A percentile compares a stretch with the other conserved stretches of the same genome.
These are phyloP conservation scores for Podospora conica DNA, from an alignment of 495 filamentous ascomycete genomes.

Conservation along the genomic window DNA sequence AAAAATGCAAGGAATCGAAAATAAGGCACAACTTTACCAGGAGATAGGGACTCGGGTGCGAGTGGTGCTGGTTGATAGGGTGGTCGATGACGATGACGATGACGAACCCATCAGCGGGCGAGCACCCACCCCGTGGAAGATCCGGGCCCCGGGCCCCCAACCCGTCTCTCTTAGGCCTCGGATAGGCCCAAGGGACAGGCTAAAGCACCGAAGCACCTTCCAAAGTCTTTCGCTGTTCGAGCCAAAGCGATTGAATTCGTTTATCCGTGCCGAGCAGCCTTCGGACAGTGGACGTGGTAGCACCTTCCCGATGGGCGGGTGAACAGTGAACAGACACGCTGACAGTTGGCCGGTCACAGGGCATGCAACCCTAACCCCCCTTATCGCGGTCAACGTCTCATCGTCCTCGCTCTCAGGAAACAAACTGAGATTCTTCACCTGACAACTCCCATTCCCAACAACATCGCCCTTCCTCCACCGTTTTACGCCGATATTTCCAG, in stretches of 20 bases:
- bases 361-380: neutral
- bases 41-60: neutral
- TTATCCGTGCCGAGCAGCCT: neutral
- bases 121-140: neutral
- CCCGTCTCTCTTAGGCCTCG: neutral
- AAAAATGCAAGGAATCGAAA: neutral
- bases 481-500: neutral
- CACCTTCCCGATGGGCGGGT: neutral
- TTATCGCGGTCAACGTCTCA: neutral
- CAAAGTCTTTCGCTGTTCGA: neutral
- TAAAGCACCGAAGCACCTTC: neutral
- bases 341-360: neutral
- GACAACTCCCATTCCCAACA: too few relatives aligned
- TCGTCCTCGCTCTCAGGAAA: too few relatives aligned
- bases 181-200: neutral
- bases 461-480: neutral
- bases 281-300: neutral
- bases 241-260: neutral
- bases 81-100: neutral
- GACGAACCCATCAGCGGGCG: neutral
- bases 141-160: too few relatives aligned
- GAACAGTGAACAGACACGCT: neutral
- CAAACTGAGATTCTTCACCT: too few relatives aligned
- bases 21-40: neutral
- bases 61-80: neutral